A percentile compares a stretch with the other conserved stretches of the same genome.
Evolutionary conservation across 73 alveolate species (phyloP).

Genomic region (Paramecium pentaurelia): DNA sequence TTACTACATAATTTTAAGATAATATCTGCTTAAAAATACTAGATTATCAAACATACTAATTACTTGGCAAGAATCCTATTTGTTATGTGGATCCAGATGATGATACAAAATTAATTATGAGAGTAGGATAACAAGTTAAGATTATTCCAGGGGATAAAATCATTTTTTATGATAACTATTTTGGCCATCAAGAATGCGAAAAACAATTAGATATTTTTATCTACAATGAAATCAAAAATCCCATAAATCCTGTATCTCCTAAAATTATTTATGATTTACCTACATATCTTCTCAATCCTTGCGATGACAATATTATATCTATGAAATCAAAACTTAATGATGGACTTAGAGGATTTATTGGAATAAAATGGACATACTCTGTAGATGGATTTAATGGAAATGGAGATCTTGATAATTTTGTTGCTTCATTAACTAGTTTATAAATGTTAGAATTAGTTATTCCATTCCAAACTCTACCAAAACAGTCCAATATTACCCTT

Average conservation of each 20-base stretch:
- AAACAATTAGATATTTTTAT: background rate
- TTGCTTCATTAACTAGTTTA: background rate
- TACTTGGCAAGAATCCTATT: background rate
- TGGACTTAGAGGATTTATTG: background rate
- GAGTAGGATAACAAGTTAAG: background rate
- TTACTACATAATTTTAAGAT: background rate
- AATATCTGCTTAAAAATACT: background rate
- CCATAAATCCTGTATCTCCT: background rate
- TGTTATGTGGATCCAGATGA: background rate
- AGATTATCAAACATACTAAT: background rate
- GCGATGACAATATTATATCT: background rate
- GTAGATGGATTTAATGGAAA: background rate
- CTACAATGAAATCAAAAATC: background rate
- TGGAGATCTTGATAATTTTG: background rate
- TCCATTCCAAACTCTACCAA: background rate
- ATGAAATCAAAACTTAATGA: background rate
- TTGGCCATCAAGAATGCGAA: background rate
- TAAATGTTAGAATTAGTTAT: background rate
- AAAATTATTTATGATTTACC: background rate
- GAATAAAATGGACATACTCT: background rate
- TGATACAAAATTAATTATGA: background rate
- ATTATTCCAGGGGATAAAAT: background rate
- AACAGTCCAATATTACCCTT: background rate
- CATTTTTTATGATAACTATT: background rate
- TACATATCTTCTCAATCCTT: background rate